Evolutionary conservation across 164 flowering plant species (phyloP), one percentile per base, ranked within the genome.

Genomic region (Berberis vulgaris): DNA sequence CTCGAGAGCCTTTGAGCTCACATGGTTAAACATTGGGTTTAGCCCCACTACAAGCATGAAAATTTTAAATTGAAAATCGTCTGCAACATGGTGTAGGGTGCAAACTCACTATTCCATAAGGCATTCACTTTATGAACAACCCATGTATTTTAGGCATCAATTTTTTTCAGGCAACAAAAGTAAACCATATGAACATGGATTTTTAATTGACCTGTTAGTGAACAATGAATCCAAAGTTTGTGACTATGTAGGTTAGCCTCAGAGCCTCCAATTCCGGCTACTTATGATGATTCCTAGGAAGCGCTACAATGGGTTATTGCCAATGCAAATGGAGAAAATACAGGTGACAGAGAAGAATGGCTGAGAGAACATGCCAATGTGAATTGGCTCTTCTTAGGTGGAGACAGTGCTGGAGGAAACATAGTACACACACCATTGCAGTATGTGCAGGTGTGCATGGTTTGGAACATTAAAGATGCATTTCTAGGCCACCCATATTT

Each of bases 211-310:
- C 26, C 26, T 26, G 26, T 26, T 26, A 26, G 26, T 26, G 26
- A 26, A 26, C 26, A 26, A 26, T 26, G 26, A 26, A 26, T 26
- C 26, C 26, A 26, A 26, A 26, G 26, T 26, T 26, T 26, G 26
- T 26, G 26, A 26, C 26, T 26, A 26, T 26, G 26, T 26, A 26
- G 26, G 26, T 67, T 67, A 12, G 86, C 86, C 8, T 86, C 86
- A 0, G 88, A 84, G 62, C 73, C 72, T 70, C 78, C 71, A 41
- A 74, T 84, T 1, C 83, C 86, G 6, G 60, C 67, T 0, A 76
- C 83, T 8, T 77, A 81, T 66, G 82, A 83, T 7, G 92, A 86
- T 49, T 71, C 74, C 39, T 86, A 85, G 87, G 65, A 67, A 7
- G 79, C 81, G 3, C 77, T 87, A 46, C 73, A 73, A 45, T 87